Evolutionary conservation across 108 stramenopile species (phyloP).

Genomic region (Pseudonitzschia multiseries): DNA sequence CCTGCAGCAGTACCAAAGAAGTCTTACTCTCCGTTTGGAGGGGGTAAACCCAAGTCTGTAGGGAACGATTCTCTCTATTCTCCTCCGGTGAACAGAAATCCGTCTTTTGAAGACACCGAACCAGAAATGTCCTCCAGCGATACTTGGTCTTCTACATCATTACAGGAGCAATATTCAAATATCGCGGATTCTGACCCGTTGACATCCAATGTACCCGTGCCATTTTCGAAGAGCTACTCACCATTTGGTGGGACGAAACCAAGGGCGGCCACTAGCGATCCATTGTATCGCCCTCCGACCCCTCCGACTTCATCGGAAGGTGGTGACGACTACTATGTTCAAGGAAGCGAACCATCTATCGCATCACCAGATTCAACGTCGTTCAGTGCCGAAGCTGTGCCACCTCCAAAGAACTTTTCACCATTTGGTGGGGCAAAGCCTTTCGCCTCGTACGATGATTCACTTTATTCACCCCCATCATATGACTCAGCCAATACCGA

Average conservation of each 20-base stretch:
- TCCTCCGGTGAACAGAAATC: neutral
- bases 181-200: neutral
- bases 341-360: neutral
- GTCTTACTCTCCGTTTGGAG: conserved; percentile 14
- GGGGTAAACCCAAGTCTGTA: conserved; percentile 2
- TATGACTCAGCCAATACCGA: neutral
- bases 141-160: neutral
- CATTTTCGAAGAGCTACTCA: conserved; percentile 5
- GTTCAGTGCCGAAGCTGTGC: neutral
- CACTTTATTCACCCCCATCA: conserved; percentile 10
- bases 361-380: conserved; percentile 1
- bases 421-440: conserved; percentile 4
- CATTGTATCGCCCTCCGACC: conserved; percentile 1
- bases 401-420: neutral
- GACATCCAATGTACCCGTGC: neutral
- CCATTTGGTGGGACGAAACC: conserved; percentile 13
- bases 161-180: neutral
- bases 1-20: neutral
- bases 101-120: neutral
- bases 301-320: neutral
- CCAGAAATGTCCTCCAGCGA: neutral
- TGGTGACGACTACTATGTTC: neutral
- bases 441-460: neutral
- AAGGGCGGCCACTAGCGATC: neutral
- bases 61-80: conserved; percentile 12